Conservation (phyloP, 345 rosid species). For the Eucalyptus caleyi region DNA sequence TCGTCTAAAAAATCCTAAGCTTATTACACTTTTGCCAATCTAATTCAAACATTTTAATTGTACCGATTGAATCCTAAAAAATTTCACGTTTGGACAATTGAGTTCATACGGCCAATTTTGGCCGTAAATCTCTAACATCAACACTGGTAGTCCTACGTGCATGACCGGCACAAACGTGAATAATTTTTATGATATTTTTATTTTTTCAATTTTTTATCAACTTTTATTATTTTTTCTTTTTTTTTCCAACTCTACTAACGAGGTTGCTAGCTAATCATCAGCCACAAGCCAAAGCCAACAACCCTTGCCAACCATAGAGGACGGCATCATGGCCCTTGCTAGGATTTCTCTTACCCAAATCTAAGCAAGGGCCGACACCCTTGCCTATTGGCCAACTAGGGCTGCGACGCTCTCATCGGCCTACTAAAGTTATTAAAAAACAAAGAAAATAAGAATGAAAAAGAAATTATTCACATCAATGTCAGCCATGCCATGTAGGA, state of each 20-base stretch:
- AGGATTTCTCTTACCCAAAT: background rate
- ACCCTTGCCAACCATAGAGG: fast-evolving
- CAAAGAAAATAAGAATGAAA: too few species aligned
- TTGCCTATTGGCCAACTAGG: background rate
- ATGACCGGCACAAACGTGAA: too few species aligned
- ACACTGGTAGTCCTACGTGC: background rate
- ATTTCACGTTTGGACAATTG: background rate
- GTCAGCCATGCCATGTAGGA: background rate
- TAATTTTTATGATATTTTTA: too few species aligned
- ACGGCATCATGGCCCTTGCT: background rate
- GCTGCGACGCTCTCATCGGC: fast-evolving
- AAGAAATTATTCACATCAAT: background rate
- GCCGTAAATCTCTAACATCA: fast-evolving
- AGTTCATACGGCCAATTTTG: background rate
- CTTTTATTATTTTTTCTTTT: too few species aligned
- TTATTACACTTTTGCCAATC: background rate
- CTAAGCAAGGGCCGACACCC: background rate
- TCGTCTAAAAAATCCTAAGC: too few species aligned
- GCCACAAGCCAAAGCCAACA: background rate
- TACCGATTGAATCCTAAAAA: too few species aligned
- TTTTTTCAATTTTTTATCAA: fast-evolving
- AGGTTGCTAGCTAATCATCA: too few species aligned
- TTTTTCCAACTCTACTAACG: too few species aligned
- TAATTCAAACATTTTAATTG: too few species aligned
- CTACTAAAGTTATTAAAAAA: background rate